A percentile compares a stretch with the other conserved stretches of the same genome.
phyloP scores from a whole-genome alignment of 805 yeast species.

The Spathaspora passalidarum region DNA sequence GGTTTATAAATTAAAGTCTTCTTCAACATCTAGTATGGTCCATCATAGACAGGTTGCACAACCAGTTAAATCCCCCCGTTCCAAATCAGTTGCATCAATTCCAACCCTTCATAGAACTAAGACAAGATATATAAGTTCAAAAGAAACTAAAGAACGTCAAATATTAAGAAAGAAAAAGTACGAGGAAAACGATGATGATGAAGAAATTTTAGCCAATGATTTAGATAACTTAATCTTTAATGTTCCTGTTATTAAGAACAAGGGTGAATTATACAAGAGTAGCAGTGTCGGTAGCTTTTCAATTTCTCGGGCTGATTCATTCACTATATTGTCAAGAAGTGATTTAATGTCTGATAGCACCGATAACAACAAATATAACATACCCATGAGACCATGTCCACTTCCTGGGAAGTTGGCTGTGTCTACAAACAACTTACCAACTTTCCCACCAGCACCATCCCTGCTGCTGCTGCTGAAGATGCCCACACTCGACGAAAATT shows the following conservation, averaged over 20 bases:
- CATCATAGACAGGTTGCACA: neutral
- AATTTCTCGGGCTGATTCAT: neutral
- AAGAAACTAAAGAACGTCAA: slow-evolving; percentile 38
- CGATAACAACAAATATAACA: slow-evolving; percentile 16
- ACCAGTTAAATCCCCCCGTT: slow-evolving; percentile 3
- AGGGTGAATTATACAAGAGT: slow-evolving; percentile 26
- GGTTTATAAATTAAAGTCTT: slow-evolving; percentile 10
- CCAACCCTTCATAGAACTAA: slow-evolving; percentile 30
- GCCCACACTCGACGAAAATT: slow-evolving; percentile 2
- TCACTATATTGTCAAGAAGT: slow-evolving; percentile 19
- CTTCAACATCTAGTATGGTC: slow-evolving; percentile 11
- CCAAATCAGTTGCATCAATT: slow-evolving; percentile 12
- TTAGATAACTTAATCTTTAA: slow-evolving; percentile 37
- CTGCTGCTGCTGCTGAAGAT: neutral
- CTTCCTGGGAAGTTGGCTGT: slow-evolving; percentile 24
- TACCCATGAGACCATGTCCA: slow-evolving; percentile 23
- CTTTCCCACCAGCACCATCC: neutral
- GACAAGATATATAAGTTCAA: slow-evolving; percentile 29
- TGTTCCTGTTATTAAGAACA: slow-evolving; percentile 40
- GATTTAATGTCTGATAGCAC: slow-evolving; percentile 20
- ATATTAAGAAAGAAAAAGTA: slow-evolving; percentile 35
- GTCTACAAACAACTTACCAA: neutral
- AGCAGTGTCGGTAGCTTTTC: slow-evolving; percentile 5
- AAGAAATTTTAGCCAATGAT: slow-evolving; percentile 35
- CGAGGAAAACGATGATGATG: slow-evolving; percentile 42